These are phyloP conservation scores for Kandelia obovata DNA, from an alignment of 345 rosid species.

Conservation along the genomic window DNA sequence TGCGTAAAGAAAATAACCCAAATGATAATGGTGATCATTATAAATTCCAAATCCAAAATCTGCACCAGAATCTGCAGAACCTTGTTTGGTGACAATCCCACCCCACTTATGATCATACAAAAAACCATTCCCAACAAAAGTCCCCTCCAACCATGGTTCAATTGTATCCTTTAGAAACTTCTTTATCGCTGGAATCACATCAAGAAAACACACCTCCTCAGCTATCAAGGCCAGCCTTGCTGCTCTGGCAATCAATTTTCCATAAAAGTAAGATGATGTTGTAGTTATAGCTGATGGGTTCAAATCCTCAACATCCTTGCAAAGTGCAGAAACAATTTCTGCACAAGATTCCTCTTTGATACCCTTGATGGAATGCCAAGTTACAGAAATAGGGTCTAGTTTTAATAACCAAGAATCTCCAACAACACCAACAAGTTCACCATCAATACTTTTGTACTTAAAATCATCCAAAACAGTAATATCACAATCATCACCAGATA, in stretches of 20 bases:
- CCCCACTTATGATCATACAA: conserved; percentile 81
- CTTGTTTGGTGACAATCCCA: conserved; percentile 73
- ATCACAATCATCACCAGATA: conserved; percentile 35
- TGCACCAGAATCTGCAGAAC: conserved; percentile 55
- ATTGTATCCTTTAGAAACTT: conserved; percentile 69
- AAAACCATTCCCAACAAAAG: conserved; percentile 68
- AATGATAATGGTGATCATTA: conserved; percentile 78
- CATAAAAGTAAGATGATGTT: conserved; percentile 68
- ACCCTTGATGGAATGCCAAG: conserved; percentile 88
- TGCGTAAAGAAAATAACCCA: conserved; percentile 85
- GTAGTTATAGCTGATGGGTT: conserved; percentile 46
- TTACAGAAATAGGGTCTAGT: conserved; percentile 56
- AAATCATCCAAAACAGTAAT: conserved; percentile 54
- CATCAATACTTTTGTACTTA: conserved; percentile 71
- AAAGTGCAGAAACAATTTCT: conserved; percentile 63
- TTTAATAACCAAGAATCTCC: conserved; percentile 78
- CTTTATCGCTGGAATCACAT: conserved; percentile 59
- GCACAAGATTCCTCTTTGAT: conserved; percentile 40
- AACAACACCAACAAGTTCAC: conserved; percentile 77
- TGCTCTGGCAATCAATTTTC: conserved; percentile 76
- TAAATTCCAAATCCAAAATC: conserved; percentile 86
- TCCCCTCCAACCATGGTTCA: conserved; percentile 87
- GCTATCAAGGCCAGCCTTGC: conserved; percentile 90
- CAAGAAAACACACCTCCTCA: conserved; percentile 61
- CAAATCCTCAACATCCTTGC: conserved; percentile 61